Evolutionary conservation across 176 grass and related monocot genomes (phyloP), one percentile per base, ranked within the genome.

Genomic region (Saccharum officinarum): DNA sequence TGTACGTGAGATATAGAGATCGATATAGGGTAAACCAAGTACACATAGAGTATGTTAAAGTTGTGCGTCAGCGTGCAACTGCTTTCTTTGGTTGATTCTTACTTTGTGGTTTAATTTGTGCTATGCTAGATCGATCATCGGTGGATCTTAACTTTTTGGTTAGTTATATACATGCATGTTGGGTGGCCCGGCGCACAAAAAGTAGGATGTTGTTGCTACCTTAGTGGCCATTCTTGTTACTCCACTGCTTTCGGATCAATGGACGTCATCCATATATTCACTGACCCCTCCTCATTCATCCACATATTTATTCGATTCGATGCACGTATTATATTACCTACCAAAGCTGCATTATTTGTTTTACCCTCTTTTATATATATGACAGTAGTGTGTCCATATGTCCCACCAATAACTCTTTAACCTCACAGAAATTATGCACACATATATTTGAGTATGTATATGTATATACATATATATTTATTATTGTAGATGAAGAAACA

Each of bases 171-270:
- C 9, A 62, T 12, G 37, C 6, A 65, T 9, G 13, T 45, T 45
- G 49, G 49, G 5, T 14, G 14, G 14, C 31, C 31, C n/a, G 33
- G 38, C 18, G 71, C 9, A 30, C 1, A 4, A 49, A 77, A 83
- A 80, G 80, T 66, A 38, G 46, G 78, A 17, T 50, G 68, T 82
- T 75, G 85, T 80, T 82, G 62, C 7, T 86, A 60, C 67, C 75
- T 59, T 57, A 59, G 82, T 91, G 89, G 89, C 85, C 89, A 91
- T 80, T 88, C 61, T 67, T 80, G 63, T 22, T 50, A 34, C 67
- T 69, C 81, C 89, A 88, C 89, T 81, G 44, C 70, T 80, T 77
- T 72, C 38, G 41, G 54, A 59, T 22, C 47, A 25, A 23, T 16
- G 28, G 10, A 39, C 75, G 75, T 77, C 75, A 77, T 38, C 33